phyloP scores from a whole-genome alignment of 2,329 filamentous ascomycete genomes.

The Aureobasidium pullulans region DNA sequence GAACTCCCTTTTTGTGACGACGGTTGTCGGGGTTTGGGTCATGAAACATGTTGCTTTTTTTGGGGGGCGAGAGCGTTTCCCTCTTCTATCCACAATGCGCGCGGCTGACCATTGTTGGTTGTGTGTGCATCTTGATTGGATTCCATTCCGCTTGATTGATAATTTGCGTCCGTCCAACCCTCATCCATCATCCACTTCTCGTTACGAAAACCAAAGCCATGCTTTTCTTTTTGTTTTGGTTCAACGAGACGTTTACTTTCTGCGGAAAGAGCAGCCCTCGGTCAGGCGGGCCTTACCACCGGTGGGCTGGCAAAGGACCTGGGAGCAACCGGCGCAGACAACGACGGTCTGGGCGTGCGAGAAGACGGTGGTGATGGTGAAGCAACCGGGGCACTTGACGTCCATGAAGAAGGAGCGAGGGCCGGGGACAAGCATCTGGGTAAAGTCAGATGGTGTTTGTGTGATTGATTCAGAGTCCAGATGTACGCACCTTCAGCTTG shows the following conservation, averaged over 20 bases:
- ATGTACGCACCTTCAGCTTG: conserved; percentile 91
- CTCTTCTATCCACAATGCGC: conserved; percentile 21
- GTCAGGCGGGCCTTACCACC: conserved; percentile 98
- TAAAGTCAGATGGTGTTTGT: conserved; percentile 13
- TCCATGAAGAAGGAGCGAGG: conserved; percentile 99
- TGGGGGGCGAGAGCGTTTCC: conserved; percentile 16
- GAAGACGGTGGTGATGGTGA: conserved; percentile 99
- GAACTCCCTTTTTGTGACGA: conserved; percentile 18
- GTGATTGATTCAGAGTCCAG: not conserved
- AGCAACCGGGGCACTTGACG: conserved; percentile 99
- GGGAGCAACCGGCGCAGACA: conserved; percentile 99
- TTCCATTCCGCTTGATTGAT: conserved; percentile 16
- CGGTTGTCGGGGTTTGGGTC: conserved; percentile 14
- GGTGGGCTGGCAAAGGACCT: conserved; percentile 98
- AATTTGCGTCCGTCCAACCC: conserved; percentile 15
- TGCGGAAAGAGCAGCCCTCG: conserved; percentile 99
- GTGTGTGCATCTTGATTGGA: conserved; percentile 14
- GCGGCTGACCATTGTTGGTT: conserved; percentile 11
- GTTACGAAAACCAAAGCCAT: conserved; percentile 15
- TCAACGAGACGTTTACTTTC: conserved; percentile 72
- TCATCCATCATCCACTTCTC: conserved; percentile 10
- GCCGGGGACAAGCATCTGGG: conserved; percentile 67
- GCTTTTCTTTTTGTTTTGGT: conserved; percentile 13
- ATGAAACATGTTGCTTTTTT: conserved; percentile 18
- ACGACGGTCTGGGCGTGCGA: conserved; percentile 99